These are phyloP conservation scores for Silene latifolia DNA, from an alignment of 148 eudicot genomes.

Conservation along the genomic window DNA sequence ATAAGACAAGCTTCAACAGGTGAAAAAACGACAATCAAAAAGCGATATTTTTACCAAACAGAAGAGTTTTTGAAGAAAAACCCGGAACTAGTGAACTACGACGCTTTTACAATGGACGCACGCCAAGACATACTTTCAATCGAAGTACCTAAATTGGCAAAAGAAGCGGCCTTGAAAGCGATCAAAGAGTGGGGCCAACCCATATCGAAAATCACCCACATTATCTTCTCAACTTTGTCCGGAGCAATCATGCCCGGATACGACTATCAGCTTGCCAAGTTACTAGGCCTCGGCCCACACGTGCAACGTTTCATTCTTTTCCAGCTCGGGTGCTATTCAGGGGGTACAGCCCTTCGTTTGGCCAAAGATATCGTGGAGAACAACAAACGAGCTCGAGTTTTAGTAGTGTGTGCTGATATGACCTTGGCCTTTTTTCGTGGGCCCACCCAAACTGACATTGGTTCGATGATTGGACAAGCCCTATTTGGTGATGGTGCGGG, in stretches of 20 bases:
- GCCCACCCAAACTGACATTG: constrained; percentile 32
- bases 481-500: constrained; percentile 42
- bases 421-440: constrained; percentile 30
- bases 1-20: not conserved
- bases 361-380: constrained; percentile 45
- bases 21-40: not conserved
- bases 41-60: not conserved
- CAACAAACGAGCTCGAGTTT: constrained; percentile 24
- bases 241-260: not conserved
- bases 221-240: not conserved
- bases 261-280: not conserved
- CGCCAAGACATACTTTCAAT: not conserved
- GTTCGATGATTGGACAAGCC: constrained; percentile 43
- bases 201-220: not conserved
- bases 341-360: constrained; percentile 31
- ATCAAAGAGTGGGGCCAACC: not conserved
- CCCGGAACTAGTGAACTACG: not conserved
- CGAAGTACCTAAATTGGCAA: not conserved
- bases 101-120: not conserved
- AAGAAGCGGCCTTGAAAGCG: not conserved
- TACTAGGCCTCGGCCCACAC: not conserved
- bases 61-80: not conserved
- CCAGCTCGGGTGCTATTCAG: not conserved
- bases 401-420: not conserved
- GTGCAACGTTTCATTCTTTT: not conserved